Percentiles rank a stretch among this genome's conserved stretches.
Conservation (phyloP, 176 grass and related monocot genomes). For the Canna indica region DNA sequence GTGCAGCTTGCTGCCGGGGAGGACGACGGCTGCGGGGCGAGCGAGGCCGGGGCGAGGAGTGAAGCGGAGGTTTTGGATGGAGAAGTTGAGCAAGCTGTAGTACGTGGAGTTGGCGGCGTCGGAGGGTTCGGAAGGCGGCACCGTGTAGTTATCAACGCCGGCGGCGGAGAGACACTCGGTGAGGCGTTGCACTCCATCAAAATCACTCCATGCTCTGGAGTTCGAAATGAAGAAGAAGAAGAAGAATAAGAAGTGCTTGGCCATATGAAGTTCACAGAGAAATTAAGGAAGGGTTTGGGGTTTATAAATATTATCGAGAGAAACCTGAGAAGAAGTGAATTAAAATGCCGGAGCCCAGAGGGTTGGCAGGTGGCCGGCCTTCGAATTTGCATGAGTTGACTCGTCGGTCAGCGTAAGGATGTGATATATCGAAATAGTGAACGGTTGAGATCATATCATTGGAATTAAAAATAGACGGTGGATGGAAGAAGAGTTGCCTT, state of each 20-base stretch:
- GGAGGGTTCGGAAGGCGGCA: conserved; percentile 13
- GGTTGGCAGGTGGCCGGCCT: no score
- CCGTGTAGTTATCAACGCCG: conserved; percentile 53
- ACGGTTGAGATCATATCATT: no score
- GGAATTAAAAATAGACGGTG: no score
- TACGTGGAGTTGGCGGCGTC: background rate
- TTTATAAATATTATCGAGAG: no score
- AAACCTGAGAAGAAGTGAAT: no score
- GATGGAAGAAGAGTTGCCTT: no score
- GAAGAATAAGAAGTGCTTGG: background rate
- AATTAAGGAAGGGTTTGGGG: no score
- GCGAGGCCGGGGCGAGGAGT: background rate
- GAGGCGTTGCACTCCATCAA: background rate
- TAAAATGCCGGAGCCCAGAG: no score
- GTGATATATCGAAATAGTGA: no score
- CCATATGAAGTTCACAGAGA: no score
- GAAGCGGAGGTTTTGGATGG: conserved; percentile 77
- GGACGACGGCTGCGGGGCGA: conserved; percentile 33
- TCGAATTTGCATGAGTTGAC: no score
- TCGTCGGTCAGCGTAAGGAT: no score
- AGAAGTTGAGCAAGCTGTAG: conserved; percentile 28
- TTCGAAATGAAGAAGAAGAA: background rate
- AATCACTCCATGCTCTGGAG: background rate
- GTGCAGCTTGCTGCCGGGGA: conserved; percentile 28
- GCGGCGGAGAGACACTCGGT: conserved; percentile 35